Evolutionary conservation across 495 filamentous ascomycete species (phyloP).

Genomic region (Penicillium angulare): DNA sequence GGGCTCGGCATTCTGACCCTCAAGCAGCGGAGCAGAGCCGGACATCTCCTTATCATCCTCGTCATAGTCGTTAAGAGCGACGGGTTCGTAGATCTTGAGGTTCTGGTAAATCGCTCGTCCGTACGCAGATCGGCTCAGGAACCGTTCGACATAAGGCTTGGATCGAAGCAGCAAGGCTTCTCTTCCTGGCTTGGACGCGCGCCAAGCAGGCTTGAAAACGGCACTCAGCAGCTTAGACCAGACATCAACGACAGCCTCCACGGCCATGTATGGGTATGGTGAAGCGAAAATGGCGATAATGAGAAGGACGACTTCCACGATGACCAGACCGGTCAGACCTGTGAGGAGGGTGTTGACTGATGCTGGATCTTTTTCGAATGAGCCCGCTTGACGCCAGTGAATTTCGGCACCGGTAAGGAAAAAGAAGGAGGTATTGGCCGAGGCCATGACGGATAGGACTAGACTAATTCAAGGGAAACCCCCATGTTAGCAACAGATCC

Average conservation of each 20-base stretch:
- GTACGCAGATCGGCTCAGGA: conserved; percentile 4
- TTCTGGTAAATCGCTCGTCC: conserved; percentile 19
- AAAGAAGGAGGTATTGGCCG: conserved; percentile 38
- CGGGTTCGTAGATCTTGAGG: conserved; percentile 22
- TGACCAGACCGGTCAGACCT: conserved; percentile 37
- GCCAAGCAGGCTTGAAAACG: conserved; percentile 7
- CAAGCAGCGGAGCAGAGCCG: conserved; percentile 14
- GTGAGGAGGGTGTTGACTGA: conserved; percentile 36
- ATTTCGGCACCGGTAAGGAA: conserved; percentile 38
- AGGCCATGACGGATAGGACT: conserved; percentile 33
- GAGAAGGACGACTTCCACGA: conserved; percentile 28
- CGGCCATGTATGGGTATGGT: conserved; percentile 18
- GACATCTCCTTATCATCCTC: conserved; percentile 23
- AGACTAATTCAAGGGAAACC: conserved; percentile 23
- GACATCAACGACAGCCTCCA: conserved; percentile 23
- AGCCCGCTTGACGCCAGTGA: conserved; percentile 38
- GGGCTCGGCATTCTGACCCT: too few species aligned
- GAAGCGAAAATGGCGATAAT: conserved; percentile 22
- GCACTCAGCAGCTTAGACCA: conserved; percentile 19
- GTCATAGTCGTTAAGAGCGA: conserved; percentile 19
- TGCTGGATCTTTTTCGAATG: conserved; percentile 35
- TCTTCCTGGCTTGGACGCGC: background rate
- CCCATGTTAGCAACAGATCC: background rate
- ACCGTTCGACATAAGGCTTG: background rate
- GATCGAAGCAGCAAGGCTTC: background rate